Conservation (phyloP, 2,329 filamentous ascomycete species). For the Trichoderma endophyticum region DNA sequence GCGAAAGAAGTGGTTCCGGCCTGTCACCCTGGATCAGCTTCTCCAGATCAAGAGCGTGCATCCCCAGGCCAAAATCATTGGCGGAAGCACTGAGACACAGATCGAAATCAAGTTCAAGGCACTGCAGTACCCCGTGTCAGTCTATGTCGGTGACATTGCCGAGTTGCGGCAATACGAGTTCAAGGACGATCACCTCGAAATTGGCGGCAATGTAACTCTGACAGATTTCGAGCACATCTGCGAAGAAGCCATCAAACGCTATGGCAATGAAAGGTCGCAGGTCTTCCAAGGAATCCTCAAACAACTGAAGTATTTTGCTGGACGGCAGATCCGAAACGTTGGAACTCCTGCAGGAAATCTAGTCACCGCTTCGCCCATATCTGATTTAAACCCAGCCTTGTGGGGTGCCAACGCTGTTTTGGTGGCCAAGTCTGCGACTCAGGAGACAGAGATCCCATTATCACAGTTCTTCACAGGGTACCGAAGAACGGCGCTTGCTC, state of each 20-base stretch:
- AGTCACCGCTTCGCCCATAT: constrained; percentile 92
- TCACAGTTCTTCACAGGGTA: constrained; percentile 90
- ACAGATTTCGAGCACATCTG: constrained; percentile 89
- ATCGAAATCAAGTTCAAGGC: constrained; percentile 99
- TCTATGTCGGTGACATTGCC: constrained; percentile 89
- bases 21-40: constrained; percentile 80
- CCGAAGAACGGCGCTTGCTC: constrained; percentile 73
- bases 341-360: constrained; percentile 93
- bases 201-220: constrained; percentile 88
- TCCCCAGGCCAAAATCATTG: constrained; percentile 88
- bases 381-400: constrained; percentile 91
- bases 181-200: constrained; percentile 76
- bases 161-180: constrained; percentile 82
- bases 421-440: constrained; percentile 70
- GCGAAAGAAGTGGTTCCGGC: constrained; percentile 88
- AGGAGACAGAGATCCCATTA: constrained; percentile 86
- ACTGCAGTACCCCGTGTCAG: constrained; percentile 81
- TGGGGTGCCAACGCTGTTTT: constrained; percentile 81
- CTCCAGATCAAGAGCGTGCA: constrained; percentile 86
- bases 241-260: constrained; percentile 72
- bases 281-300: constrained; percentile 90
- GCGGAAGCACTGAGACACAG: constrained; percentile 93
- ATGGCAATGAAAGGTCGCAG: constrained; percentile 68
- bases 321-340: constrained; percentile 94
- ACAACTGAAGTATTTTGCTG: constrained; percentile 91